These are phyloP conservation scores for Aspergillus tubingensis DNA, from an alignment of 2,329 filamentous ascomycete genomes.

Conservation along the genomic window DNA sequence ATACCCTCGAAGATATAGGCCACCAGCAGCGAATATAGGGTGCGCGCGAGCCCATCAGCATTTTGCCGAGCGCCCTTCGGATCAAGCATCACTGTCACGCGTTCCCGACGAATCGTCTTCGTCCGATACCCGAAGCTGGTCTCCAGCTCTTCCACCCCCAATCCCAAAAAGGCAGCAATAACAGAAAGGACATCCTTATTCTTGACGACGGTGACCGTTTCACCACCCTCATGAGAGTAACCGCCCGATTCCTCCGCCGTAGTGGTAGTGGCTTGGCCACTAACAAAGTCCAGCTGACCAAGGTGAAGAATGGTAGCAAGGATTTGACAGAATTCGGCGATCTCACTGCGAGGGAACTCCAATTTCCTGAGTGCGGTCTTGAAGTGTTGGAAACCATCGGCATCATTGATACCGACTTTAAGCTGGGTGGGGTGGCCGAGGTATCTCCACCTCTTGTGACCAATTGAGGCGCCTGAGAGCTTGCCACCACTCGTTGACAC, in stretches of 20 bases:
- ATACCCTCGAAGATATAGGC: slow-evolving; percentile 91
- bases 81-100: slow-evolving; percentile 98
- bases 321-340: slow-evolving; percentile 95
- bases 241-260: slow-evolving; percentile 90
- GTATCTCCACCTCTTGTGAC: slow-evolving; percentile 90
- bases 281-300: slow-evolving; percentile 92
- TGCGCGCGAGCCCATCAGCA: slow-evolving; percentile 90
- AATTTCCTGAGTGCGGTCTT: slow-evolving; percentile 93
- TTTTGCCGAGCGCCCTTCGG: slow-evolving; percentile 85
- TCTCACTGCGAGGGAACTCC: slow-evolving; percentile 89
- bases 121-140: slow-evolving; percentile 91
- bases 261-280: slow-evolving; percentile 73
- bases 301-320: slow-evolving; percentile 94
- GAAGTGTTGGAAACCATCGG: slow-evolving; percentile 94
- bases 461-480: slow-evolving; percentile 54
- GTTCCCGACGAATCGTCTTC: slow-evolving; percentile 92
- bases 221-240: slow-evolving; percentile 91
- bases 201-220: slow-evolving; percentile 81
- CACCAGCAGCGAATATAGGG: slow-evolving; percentile 89
- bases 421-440: slow-evolving; percentile 94
- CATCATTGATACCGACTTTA: slow-evolving; percentile 94
- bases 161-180: slow-evolving; percentile 91
- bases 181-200: slow-evolving; percentile 88
- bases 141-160: slow-evolving; percentile 78
- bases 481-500: slow-evolving; percentile 47